Percentiles rank a stretch among this genome's conserved stretches.
phyloP scores from a whole-genome alignment of 2,329 filamentous ascomycete genomes.

The Fusarium nygamai region DNA sequence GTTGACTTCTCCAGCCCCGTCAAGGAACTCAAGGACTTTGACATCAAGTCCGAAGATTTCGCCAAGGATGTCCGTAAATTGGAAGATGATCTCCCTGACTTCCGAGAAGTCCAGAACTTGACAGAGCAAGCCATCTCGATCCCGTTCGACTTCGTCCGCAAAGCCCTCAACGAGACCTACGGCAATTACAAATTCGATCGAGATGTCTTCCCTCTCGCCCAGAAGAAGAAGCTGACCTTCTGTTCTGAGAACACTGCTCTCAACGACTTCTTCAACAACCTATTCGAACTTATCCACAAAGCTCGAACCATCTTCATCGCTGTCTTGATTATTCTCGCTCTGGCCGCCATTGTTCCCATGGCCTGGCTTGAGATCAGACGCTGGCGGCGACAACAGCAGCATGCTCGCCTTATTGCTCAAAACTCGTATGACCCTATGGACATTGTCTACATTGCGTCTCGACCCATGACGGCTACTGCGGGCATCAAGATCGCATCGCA shows the following conservation, averaged over 20 bases:
- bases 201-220: constrained; percentile 80
- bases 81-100: constrained; percentile 83
- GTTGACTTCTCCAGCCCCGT: constrained; percentile 75
- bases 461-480: constrained; percentile 76
- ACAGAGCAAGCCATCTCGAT: constrained; percentile 77
- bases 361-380: constrained; percentile 81
- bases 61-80: constrained; percentile 75
- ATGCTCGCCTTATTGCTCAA: constrained; percentile 71
- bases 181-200: constrained; percentile 81
- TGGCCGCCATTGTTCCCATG: constrained; percentile 81
- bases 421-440: constrained; percentile 84
- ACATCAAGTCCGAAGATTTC: constrained; percentile 73
- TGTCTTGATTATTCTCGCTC: constrained; percentile 76
- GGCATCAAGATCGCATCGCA: constrained; percentile 76
- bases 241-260: constrained; percentile 88
- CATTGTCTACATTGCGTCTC: constrained; percentile 85
- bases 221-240: constrained; percentile 85
- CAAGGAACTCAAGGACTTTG: constrained; percentile 73
- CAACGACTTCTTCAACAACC: constrained; percentile 80
- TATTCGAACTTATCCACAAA: constrained; percentile 72
- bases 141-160: constrained; percentile 84
- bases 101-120: constrained; percentile 83
- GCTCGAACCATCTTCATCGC: constrained; percentile 80
- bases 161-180: constrained; percentile 75
- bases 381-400: constrained; percentile 77